phyloP scores from a whole-genome alignment of 1,284 basidiomycete genomes.

The Cryptococcus depauperatus region DNA sequence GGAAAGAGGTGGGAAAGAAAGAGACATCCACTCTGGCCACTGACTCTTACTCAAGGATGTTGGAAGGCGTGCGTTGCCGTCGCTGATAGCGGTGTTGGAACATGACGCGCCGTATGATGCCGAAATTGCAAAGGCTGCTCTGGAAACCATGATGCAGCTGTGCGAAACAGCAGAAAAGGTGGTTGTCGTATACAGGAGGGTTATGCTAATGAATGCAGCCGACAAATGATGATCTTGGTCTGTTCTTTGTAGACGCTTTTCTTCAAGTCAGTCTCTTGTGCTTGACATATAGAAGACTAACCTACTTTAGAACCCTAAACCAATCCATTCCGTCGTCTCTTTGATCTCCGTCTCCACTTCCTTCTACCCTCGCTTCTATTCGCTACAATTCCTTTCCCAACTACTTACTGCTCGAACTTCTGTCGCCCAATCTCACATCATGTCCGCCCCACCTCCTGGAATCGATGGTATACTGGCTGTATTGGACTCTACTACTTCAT shows the following conservation, averaged over 20 bases:
- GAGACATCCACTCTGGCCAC: not conserved
- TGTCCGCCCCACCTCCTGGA: slow-evolving; percentile 47
- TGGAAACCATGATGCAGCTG: slow-evolving; percentile 67
- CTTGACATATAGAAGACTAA: not conserved
- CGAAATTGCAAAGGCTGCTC: slow-evolving; percentile 79
- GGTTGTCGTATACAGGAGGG: too few relatives aligned
- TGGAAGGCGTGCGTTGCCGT: slow-evolving; percentile 63
- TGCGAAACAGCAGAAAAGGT: slow-evolving; percentile 43
- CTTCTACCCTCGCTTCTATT: slow-evolving; percentile 82
- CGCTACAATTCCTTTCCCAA: slow-evolving; percentile 73
- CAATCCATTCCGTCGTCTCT: slow-evolving; percentile 66
- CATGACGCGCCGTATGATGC: slow-evolving; percentile 80
- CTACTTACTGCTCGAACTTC: slow-evolving; percentile 71
- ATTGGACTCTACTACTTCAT: slow-evolving; percentile 32
- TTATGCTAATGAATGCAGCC: too few relatives aligned
- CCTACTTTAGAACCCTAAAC: slow-evolving; percentile 48
- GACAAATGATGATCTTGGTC: slow-evolving; percentile 46
- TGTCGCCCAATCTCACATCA: slow-evolving; percentile 76
- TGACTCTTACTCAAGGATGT: slow-evolving; percentile 53
- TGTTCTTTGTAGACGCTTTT: slow-evolving; percentile 46
- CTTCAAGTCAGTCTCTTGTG: slow-evolving; percentile 24
- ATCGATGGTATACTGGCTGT: slow-evolving; percentile 41
- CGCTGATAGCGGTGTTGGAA: slow-evolving; percentile 68
- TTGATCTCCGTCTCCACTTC: slow-evolving; percentile 54
- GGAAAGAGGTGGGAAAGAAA: slow-evolving; percentile 53